Conservation (phyloP, 2,329 filamentous ascomycete species). For the Ophiosphaerella korrae region DNA sequence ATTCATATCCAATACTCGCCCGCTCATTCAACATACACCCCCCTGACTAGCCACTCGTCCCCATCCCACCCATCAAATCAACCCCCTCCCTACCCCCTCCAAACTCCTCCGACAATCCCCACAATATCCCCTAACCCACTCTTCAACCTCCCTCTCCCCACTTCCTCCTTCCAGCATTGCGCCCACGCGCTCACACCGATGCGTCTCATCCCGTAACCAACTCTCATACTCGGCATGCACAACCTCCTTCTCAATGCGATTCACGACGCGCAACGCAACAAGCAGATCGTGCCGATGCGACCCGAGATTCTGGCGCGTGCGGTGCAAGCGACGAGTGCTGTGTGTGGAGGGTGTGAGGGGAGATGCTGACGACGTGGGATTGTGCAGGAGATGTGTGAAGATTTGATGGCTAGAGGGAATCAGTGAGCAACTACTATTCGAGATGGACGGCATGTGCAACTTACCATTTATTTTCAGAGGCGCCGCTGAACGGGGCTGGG, state of each 20-base stretch:
- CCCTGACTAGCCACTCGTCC: too few relatives aligned
- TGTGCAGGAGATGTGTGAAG: constrained; percentile 42
- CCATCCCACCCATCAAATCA: too few relatives aligned
- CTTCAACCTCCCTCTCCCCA: constrained; percentile 53
- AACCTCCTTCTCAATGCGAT: constrained; percentile 85
- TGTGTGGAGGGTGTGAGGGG: constrained; percentile 30
- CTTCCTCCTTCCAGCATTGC: constrained; percentile 52
- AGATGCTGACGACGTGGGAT: constrained; percentile 22
- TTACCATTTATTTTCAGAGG: constrained; percentile 38
- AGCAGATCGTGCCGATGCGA: constrained; percentile 87
- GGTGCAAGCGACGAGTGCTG: constrained; percentile 64
- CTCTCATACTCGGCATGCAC: constrained; percentile 89
- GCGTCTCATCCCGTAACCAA: constrained; percentile 82
- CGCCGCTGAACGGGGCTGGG: constrained; percentile 17
- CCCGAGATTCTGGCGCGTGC: constrained; percentile 82
- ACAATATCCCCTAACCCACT: constrained; percentile 67
- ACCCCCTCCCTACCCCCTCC: constrained; percentile 7
- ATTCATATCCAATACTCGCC: too few relatives aligned
- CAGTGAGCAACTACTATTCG: constrained; percentile 6
- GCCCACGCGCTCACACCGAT: constrained; percentile 71
- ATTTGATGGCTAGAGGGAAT: constrained; percentile 38
- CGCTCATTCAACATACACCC: too few relatives aligned
- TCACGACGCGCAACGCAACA: constrained; percentile 87
- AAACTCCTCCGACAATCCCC: constrained; percentile 59
- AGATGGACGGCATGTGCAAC: background rate